Evolutionary conservation across 768 basidiomycete genomes (phyloP), one percentile per base, ranked within the genome.

Genomic region (Boletellus ananas): DNA sequence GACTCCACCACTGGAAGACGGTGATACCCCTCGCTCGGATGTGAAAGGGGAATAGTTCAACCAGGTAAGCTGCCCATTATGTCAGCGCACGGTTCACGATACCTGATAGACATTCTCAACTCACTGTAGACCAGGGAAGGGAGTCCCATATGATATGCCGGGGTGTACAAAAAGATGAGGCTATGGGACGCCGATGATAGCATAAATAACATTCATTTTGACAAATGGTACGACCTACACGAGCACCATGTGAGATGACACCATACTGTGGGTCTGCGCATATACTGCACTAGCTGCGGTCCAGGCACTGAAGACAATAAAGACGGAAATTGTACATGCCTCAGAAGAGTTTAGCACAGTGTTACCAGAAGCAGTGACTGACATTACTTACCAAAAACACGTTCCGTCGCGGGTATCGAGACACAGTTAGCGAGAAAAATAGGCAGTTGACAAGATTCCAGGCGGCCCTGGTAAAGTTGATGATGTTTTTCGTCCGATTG

Each of bases 11-110:
- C 54, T 83, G 80, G 70, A 82, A 83, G 21, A 84, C 62, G 5
- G 81, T 70, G 50, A 83, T 74, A 36, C 83, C 83, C 64, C 78
- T 78, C 1, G 83, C 75, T 47, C 82, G 79, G 29, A 75, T 74
- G 51, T 80, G 76, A 69, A 71, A 84, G 0, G 83, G 83, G 71
- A 84, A 83, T 25, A 85, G 58, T 57, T 84, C 83, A 20, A 83
- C 78, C 52, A 84, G 65, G 74, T 74, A 84, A 4, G 81, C 80
- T 80, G 57, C 29, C 12, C 14, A 18, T 3, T 34, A 25, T 11
- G 21, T 25, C 12, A 18, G 11, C 12, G 12, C 4, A 12, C 25
- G 10, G 16, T 12, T 11, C 29, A 7, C 7, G 29, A 29, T 11
- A 29, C 9, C 29, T 3, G 23, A 25, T 8, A n/a, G 33, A 27